phyloP scores from a whole-genome alignment of 202 grass and related monocot species.

The Setaria viridis region DNA sequence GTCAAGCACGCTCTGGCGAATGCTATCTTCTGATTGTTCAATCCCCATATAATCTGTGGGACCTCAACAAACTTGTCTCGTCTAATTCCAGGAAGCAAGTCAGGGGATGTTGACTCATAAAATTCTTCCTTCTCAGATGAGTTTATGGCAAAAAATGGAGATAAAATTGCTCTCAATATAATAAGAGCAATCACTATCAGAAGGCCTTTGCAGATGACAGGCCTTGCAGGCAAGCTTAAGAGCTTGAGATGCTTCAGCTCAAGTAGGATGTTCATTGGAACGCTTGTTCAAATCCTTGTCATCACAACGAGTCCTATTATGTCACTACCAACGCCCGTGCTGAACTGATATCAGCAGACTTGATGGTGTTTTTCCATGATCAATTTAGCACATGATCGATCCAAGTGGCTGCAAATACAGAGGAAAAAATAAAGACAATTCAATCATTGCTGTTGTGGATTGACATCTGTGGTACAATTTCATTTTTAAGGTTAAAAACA shows the following conservation, averaged over 20 bases:
- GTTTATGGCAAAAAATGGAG: constrained; percentile 63
- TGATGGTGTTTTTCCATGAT: not conserved
- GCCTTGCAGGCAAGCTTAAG: constrained; percentile 53
- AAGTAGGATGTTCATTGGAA: constrained; percentile 53
- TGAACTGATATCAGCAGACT: not conserved
- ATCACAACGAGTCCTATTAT: constrained; percentile 6
- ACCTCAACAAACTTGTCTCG: constrained; percentile 83
- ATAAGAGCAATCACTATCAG: constrained; percentile 61
- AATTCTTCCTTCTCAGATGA: constrained; percentile 60
- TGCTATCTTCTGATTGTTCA: constrained; percentile 99
- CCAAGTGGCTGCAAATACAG: constrained; percentile 39
- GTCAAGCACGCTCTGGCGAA: constrained; percentile 89
- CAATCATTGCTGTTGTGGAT: not conserved
- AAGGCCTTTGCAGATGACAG: constrained; percentile 65
- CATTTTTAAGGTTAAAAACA: not conserved
- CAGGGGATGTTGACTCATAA: constrained; percentile 48
- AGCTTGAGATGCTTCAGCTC: constrained; percentile 65
- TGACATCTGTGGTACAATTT: constrained; percentile 6
- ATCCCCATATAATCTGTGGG: constrained; percentile 97
- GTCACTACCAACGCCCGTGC: too few species aligned
- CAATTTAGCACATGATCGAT: not conserved
- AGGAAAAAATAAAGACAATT: not conserved
- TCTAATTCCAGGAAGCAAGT: constrained; percentile 60
- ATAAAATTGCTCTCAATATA: constrained; percentile 61
- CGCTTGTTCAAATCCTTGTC: constrained; percentile 36